Evolutionary conservation across 2,329 filamentous ascomycete species (phyloP).

Genomic region (Verticillium zaregamsianum): DNA sequence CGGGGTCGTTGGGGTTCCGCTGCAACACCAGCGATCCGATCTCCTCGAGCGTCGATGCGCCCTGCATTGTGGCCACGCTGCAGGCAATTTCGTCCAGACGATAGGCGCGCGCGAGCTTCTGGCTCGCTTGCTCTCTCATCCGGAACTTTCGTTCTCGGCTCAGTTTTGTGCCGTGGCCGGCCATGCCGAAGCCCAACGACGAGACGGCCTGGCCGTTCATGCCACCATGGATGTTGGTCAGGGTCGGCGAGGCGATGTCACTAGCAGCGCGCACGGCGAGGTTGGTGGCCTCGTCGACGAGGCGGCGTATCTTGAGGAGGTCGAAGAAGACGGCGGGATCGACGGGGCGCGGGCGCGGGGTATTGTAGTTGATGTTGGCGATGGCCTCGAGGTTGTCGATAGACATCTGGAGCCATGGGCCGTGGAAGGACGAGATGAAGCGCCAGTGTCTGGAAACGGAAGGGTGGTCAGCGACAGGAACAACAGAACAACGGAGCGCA

Average conservation of each 20-base stretch:
- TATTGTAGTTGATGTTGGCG: constrained; percentile 75
- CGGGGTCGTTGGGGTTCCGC: constrained; percentile 60
- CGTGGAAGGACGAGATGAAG: constrained; percentile 79
- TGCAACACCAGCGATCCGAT: constrained; percentile 71
- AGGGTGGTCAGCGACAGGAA: not conserved
- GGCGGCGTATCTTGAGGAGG: constrained; percentile 73
- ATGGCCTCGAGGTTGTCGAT: constrained; percentile 75
- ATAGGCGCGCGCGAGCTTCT: constrained; percentile 74
- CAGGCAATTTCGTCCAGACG: constrained; percentile 78
- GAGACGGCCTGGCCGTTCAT: constrained; percentile 25
- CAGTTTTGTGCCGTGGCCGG: constrained; percentile 58
- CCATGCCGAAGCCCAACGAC: constrained; percentile 27
- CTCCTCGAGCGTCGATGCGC: constrained; percentile 70
- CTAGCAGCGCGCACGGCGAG: constrained; percentile 74
- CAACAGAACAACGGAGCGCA: not conserved
- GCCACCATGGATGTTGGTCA: constrained; percentile 50
- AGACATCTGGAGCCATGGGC: constrained; percentile 77
- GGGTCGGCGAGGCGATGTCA: constrained; percentile 62
- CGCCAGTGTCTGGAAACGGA: constrained; percentile 65
- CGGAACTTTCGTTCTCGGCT: constrained; percentile 73
- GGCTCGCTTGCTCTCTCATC: constrained; percentile 76
- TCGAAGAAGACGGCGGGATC: constrained; percentile 81
- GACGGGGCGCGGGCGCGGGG: constrained; percentile 70
- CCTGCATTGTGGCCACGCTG: constrained; percentile 80
- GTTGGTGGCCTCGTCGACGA: constrained; percentile 76